Base-by-base conservation (phyloP, 208 protist species). In the Acanthamoeba healyi region DNA sequence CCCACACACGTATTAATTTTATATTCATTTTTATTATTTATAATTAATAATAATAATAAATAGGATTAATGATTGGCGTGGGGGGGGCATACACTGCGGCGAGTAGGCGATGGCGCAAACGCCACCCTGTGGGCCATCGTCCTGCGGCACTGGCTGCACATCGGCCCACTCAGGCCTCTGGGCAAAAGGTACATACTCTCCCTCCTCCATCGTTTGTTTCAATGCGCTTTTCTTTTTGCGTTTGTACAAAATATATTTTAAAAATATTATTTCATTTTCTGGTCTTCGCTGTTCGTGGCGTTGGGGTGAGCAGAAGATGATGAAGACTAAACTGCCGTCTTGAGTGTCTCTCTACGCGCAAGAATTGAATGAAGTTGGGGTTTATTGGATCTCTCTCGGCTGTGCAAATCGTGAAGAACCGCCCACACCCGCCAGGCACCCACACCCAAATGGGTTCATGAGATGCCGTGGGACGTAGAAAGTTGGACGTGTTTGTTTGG, bases 81-180 rank as follows among this genome's bases (percentile, higher is more conserved):
- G 36, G 65, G 24, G 32, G 14, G 22, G 93, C 42, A 12, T 94
- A 97, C 96, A 98, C 42, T 95, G 54, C 0, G 65, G 46, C 1
- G 92, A 61, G 92, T 98, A 98, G 1, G 88, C 94, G 74, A 98
- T 98, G 46, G 94, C 92, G 38, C 97, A 97, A 12, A 98, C 79
- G 36, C 79, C 96, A 17, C 97, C 96, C 36, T 95, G 77, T 10
- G 94, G 94, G 2, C 97, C 97, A 93, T 98, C 97, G 82, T 98
- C 96, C 94, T 98, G 97, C n/a, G 58, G 32, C 22, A 98, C 61
- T 19, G 97, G 97, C 36, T 24, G 54, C 22, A 98, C 94, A 93
- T 98, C 97, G 10, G 29, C 92, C 96, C 96, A 97, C 56, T 97
- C 95, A 32, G 44, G 34, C 49, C 95, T 70, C 32, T 96, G 22